Base-by-base conservation (phyloP, 2,329 filamentous ascomycete species). In the Knoxdaviesia capensis region DNA sequence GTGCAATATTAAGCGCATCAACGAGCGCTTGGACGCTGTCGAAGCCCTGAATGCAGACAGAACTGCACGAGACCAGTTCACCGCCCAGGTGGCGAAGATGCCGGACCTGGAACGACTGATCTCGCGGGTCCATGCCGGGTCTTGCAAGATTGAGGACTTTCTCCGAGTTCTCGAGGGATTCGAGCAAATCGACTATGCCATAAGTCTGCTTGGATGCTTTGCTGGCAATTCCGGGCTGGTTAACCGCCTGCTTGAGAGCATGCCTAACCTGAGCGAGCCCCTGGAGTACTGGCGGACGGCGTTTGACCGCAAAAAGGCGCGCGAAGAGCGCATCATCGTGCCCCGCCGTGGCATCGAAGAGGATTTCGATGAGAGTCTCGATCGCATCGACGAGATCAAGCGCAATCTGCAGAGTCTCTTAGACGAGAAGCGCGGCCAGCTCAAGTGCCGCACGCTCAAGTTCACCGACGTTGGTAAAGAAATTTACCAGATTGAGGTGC, bases 111-210 rank as follows among this genome's bases (percentile, higher is more conserved):
- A 98, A 58, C 73, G 90, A 35, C 70, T 96, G 38, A 92, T 96
- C 42, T 98, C 90, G 30, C 80, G 90, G 6, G 80, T 98, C 7
- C 90, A 98, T 53, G 90, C 90, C 1, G 83, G 84, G 1, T 76
- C 76, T n/a, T 94, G 87, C 62, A 84, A 77, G 53, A 74, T 86
- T 0, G 82, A 90, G 44, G 90, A 98, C 55, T 98, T 98, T 56
- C 76, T 96, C 38, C 81, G 78, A 39, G 88, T 96, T 0, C 66
- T 98, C 0, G 87, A 96, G 57, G 90, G 90, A 0, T 98, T 94
- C 51, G 90, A 96, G 62, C 88, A 94, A 59, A 96, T 98, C 38
- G 86, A 94, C 48, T 90, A 94, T 56, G 93, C 87, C 1, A 84
- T 94, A 69, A 72, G 75, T 41, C 68, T 96, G 28, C 69, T 96